phyloP scores from a whole-genome alignment of 495 filamentous ascomycete species.

The Sphaerosporella brunnea region DNA sequence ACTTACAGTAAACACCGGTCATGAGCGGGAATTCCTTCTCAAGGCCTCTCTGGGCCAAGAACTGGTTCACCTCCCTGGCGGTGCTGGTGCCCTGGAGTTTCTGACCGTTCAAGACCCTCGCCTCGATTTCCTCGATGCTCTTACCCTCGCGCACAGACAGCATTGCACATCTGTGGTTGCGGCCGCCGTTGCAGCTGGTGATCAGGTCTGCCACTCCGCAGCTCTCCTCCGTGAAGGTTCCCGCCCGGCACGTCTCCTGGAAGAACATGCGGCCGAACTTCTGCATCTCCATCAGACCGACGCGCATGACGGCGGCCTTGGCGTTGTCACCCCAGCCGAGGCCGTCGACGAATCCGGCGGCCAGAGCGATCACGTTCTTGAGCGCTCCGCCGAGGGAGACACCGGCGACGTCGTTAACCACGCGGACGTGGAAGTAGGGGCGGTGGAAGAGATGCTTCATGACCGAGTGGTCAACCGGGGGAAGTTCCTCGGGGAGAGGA shows the following conservation, averaged over 20 bases:
- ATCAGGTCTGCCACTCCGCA: constrained; percentile 93
- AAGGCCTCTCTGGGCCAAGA: constrained; percentile 56
- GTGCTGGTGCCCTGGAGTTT: constrained; percentile 90
- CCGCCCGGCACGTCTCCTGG: constrained; percentile 53
- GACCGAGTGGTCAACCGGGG: constrained; percentile 58
- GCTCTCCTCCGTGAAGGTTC: constrained; percentile 89
- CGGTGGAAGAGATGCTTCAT: constrained; percentile 80
- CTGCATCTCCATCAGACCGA: constrained; percentile 87
- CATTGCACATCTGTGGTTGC: constrained; percentile 89
- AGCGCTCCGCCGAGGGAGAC: constrained; percentile 89
- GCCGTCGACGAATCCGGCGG: constrained; percentile 87
- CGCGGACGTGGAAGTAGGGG: constrained; percentile 90
- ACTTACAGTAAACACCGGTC: constrained; percentile 59
- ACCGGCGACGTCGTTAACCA: constrained; percentile 83
- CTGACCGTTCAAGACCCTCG: constrained; percentile 83
- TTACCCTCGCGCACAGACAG: constrained; percentile 63
- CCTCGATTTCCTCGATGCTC: constrained; percentile 72
- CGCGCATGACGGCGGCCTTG: constrained; percentile 90
- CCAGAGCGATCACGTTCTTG: constrained; percentile 93
- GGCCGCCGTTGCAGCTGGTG: constrained; percentile 74
- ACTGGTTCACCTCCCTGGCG: constrained; percentile 72
- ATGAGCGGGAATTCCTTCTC: constrained; percentile 83
- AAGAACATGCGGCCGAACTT: constrained; percentile 91
- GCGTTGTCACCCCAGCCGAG: constrained; percentile 96
- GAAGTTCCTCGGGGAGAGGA: constrained; percentile 60